These are phyloP conservation scores for Eucalyptus rudis DNA, from an alignment of 345 rosid genomes.

Conservation along the genomic window DNA sequence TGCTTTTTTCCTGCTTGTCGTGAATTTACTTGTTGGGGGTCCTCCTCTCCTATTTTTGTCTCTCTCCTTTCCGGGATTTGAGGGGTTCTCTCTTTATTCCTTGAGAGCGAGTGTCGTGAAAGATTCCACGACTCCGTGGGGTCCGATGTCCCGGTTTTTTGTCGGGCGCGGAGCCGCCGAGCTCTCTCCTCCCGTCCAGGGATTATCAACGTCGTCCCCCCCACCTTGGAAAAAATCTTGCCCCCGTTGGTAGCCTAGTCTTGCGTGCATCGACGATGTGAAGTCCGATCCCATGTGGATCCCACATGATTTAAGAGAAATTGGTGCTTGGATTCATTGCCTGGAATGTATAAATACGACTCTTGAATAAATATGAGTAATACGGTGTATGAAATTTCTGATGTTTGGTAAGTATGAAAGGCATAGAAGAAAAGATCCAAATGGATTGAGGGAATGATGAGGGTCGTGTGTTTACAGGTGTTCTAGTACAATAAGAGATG, in stretches of 20 bases:
- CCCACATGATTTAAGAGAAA: not conserved
- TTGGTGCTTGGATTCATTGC: not conserved
- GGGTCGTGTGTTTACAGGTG: not conserved
- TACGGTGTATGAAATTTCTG: not conserved
- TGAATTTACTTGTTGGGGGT: not conserved
- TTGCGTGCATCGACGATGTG: not conserved
- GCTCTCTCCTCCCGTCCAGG: not conserved
- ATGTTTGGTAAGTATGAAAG: not conserved
- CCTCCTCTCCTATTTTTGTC: not conserved
- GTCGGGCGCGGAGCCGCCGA: not conserved
- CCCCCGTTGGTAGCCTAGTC: not conserved
- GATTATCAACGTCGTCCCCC: not conserved
- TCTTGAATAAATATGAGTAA: not conserved
- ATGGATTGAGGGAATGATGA: not conserved
- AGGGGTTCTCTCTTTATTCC: not conserved
- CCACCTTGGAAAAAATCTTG: not conserved
- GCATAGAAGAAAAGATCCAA: not conserved
- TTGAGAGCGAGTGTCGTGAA: not conserved
- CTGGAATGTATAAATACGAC: not conserved
- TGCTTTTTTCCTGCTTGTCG: not conserved
- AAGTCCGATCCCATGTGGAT: accelerated
- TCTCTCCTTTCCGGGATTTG: not conserved
- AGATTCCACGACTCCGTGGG: not conserved
- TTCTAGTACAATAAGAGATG: too few species aligned
- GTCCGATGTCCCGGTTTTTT: not conserved